phyloP scores from a whole-genome alignment of 1,284 basidiomycete species.

The Austropuccinia psidii region DNA sequence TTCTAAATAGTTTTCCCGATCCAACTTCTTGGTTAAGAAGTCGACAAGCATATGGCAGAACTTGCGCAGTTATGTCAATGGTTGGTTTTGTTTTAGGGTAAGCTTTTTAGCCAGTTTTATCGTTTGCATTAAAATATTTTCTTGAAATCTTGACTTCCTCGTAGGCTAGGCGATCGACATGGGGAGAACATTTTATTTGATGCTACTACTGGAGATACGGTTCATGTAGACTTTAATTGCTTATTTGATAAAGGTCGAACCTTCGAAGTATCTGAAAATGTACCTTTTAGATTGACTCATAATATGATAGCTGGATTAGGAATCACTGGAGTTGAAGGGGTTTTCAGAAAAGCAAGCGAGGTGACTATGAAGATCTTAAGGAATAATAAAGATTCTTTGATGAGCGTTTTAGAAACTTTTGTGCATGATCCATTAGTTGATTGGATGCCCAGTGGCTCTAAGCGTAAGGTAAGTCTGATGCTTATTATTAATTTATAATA shows the following conservation, averaged over 20 bases:
- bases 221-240: conserved; percentile 98
- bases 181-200: conserved; percentile 96
- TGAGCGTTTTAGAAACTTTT: conserved; percentile 95
- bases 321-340: conserved; percentile 87
- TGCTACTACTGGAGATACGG: conserved; percentile 74
- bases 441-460: conserved; percentile 62
- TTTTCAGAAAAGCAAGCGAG: conserved; percentile 87
- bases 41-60: conserved; percentile 76
- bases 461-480: conserved; percentile 43
- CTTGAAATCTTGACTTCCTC: neutral
- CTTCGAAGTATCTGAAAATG: conserved; percentile 81
- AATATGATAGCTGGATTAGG: conserved; percentile 91
- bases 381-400: conserved; percentile 84
- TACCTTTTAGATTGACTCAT: conserved; percentile 91
- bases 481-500: conserved; percentile 11
- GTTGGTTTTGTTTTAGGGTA: conserved; percentile 95
- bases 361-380: conserved; percentile 79
- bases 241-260: conserved; percentile 91
- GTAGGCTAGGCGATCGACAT: conserved; percentile 90
- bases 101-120: conserved; percentile 42
- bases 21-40: conserved; percentile 88
- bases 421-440: conserved; percentile 96
- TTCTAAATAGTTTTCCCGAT: conserved; percentile 91
- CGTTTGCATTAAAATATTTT: conserved; percentile 7
- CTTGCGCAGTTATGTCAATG: conserved; percentile 97